phyloP scores from a whole-genome alignment of 148 eudicot species.

The Salicornia ramosissima region DNA sequence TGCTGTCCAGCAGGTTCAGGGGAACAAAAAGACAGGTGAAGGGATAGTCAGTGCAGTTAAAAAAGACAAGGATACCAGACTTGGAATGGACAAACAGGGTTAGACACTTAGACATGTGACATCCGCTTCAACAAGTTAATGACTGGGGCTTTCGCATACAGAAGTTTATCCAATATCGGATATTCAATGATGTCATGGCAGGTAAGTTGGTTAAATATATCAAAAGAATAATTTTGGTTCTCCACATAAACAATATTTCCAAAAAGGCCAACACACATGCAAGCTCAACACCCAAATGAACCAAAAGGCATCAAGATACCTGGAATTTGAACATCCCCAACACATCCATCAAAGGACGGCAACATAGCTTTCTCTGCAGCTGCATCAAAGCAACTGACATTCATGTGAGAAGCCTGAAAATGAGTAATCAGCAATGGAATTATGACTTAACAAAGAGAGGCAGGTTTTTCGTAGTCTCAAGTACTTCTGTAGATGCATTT shows the following conservation, averaged over 20 bases:
- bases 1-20: too few species aligned
- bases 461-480: slow-evolving; percentile 14
- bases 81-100: background rate
- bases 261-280: background rate
- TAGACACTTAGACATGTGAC: background rate
- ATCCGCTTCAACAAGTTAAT: background rate
- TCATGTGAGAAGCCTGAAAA: slow-evolving; percentile 28
- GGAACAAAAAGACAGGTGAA: too few species aligned
- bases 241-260: background rate
- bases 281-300: background rate
- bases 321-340: slow-evolving; percentile 57
- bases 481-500: slow-evolving; percentile 78
- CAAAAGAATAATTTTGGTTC: background rate
- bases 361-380: slow-evolving; percentile 78
- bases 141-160: background rate
- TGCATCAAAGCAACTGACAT: slow-evolving; percentile 78
- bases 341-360: slow-evolving; percentile 53
- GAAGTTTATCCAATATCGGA: background rate
- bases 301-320: slow-evolving; percentile 35
- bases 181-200: background rate
- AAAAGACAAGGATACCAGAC: background rate
- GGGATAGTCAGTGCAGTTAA: too few species aligned
- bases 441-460: background rate
- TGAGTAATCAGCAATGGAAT: background rate
- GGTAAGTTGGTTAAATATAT: background rate